A percentile compares a stretch with the other conserved stretches of the same genome.
phyloP scores from a whole-genome alignment of 257 asterid species.

The Jacaranda mimosifolia region DNA sequence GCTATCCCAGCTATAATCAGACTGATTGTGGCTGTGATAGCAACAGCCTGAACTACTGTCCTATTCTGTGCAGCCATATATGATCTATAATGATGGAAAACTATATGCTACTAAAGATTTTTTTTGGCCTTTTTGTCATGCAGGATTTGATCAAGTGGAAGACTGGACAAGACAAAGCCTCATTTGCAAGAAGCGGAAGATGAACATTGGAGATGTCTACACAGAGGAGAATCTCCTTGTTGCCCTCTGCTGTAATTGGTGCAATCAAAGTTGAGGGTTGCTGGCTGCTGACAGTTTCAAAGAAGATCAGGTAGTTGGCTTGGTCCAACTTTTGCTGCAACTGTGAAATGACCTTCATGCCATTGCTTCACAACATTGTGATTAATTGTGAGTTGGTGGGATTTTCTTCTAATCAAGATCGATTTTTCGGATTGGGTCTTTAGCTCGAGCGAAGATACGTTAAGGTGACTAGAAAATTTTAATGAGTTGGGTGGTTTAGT shows the following conservation, averaged over 20 bases:
- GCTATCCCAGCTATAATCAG: slow-evolving; percentile 47
- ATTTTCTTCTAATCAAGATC: too few relatives aligned
- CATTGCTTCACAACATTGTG: neutral
- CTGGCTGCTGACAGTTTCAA: slow-evolving; percentile 50
- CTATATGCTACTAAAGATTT: neutral
- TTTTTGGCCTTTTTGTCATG: neutral
- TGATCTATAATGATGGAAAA: neutral
- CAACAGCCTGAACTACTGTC: slow-evolving; percentile 50
- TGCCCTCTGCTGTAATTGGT: slow-evolving; percentile 28
- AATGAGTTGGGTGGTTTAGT: too few relatives aligned
- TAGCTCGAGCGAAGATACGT: too few relatives aligned
- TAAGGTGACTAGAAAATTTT: too few relatives aligned
- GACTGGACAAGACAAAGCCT: too few relatives aligned
- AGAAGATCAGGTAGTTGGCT: slow-evolving; percentile 43
- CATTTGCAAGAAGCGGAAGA: neutral
- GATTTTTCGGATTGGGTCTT: too few relatives aligned
- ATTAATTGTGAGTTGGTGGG: neutral
- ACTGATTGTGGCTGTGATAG: slow-evolving; percentile 55
- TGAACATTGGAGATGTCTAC: neutral
- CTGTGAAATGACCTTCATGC: slow-evolving; percentile 33
- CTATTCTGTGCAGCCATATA: slow-evolving; percentile 46
- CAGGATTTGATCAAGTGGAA: neutral
- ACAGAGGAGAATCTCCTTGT: slow-evolving; percentile 18
- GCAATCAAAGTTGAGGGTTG: slow-evolving; percentile 25
- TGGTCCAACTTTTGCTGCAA: slow-evolving; percentile 4